These are phyloP conservation scores for Colletotrichum zoysiae DNA, from an alignment of 2,329 filamentous ascomycete genomes.

Conservation along the genomic window DNA sequence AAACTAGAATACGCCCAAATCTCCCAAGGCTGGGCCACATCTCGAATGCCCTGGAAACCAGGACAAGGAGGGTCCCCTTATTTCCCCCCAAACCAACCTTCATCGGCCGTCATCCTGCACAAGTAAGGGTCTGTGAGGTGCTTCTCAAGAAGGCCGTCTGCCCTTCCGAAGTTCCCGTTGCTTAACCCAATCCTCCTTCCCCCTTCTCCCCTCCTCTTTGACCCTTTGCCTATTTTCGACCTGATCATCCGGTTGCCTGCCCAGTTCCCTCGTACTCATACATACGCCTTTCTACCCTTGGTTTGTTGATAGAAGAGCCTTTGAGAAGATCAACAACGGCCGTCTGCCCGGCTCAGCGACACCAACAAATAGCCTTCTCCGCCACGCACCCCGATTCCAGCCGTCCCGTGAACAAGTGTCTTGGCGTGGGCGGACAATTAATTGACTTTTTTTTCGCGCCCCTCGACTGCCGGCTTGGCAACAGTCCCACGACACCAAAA, in stretches of 20 bases:
- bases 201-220: not conserved
- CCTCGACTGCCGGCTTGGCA: constrained; percentile 39
- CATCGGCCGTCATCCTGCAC: constrained; percentile 2
- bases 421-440: constrained; percentile 12
- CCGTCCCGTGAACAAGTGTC: not conserved
- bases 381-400: not conserved
- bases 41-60: constrained; percentile 17
- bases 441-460: not conserved
- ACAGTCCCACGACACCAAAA: constrained; percentile 8
- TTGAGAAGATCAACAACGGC: constrained; percentile 8
- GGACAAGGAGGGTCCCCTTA: constrained; percentile 6
- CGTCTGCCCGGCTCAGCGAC: not conserved
- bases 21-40: constrained; percentile 28
- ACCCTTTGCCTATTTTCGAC: constrained; percentile 4
- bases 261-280: not conserved
- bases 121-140: constrained; percentile 30
- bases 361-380: not conserved
- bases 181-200: not conserved
- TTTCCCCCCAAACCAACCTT: not conserved
- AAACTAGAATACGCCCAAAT: constrained; percentile 21
- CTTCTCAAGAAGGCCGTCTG: constrained; percentile 20
- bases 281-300: not conserved
- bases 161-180: not conserved
- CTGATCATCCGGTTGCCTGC: not conserved
- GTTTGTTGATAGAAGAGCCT: not conserved